These are phyloP conservation scores for Trametes sanguinea DNA, from an alignment of 768 basidiomycete species.

Conservation along the genomic window DNA sequence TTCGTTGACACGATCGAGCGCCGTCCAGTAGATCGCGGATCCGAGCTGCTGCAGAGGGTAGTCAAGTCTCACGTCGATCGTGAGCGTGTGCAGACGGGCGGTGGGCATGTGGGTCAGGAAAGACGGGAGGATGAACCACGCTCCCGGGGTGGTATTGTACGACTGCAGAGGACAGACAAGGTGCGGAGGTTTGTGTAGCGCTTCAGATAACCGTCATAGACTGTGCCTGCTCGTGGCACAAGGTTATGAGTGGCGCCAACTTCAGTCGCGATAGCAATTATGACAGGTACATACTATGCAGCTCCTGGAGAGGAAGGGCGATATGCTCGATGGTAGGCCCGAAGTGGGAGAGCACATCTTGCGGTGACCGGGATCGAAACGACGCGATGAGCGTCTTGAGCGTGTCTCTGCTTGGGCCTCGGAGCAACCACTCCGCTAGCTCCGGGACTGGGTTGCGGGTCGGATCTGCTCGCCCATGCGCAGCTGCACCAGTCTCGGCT, in stretches of 20 bases:
- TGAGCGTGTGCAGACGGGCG: neutral
- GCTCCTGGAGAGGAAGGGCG: neutral
- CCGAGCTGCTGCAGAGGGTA: neutral
- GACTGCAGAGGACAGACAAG: constrained; percentile 6
- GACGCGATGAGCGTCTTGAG: neutral
- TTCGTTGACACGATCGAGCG: constrained; percentile 9
- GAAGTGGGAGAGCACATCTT: neutral
- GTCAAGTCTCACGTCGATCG: constrained; percentile 4
- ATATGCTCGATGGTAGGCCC: constrained; percentile 5
- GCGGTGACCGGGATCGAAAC: neutral
- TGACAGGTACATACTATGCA: neutral
- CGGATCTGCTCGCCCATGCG: neutral
- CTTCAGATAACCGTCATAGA: neutral
- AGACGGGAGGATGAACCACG: constrained; percentile 7
- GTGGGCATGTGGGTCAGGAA: constrained; percentile 1
- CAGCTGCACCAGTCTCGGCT: neutral
- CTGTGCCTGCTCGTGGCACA: neutral
- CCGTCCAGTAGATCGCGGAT: constrained; percentile 3
- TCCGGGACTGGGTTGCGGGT: too few relatives aligned
- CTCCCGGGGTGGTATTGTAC: neutral
- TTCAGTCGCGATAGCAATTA: neutral
- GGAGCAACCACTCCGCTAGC: neutral
- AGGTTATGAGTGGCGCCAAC: neutral
- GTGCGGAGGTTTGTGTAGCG: constrained; percentile 6
- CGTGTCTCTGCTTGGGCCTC: neutral